A percentile compares a stretch with the other conserved stretches of the same genome.
Conservation (phyloP, 805 yeast species). For the Sugiyamaella marilandica region DNA sequence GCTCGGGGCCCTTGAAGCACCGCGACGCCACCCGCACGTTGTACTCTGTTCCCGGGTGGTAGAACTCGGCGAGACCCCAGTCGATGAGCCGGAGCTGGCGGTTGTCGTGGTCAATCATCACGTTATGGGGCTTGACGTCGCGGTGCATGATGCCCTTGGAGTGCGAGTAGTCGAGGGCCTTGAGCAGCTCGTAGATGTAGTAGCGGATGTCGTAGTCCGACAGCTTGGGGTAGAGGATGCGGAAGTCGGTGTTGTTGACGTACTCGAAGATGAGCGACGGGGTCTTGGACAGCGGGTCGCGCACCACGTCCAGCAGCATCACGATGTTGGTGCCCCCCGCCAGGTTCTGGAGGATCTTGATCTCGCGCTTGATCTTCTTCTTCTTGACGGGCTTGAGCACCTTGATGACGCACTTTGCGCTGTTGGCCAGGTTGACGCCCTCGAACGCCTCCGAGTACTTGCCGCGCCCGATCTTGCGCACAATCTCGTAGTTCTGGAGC, state of each 20-base stretch:
- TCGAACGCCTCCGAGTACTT: slow-evolving; percentile 93
- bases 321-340: slow-evolving; percentile 82
- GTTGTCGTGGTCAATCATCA: slow-evolving; percentile 83
- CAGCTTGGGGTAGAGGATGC: slow-evolving; percentile 74
- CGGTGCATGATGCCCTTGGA: slow-evolving; percentile 95
- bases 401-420: slow-evolving; percentile 71
- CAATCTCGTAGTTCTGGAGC: slow-evolving; percentile 64
- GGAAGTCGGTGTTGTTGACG: slow-evolving; percentile 76
- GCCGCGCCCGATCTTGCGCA: slow-evolving; percentile 83
- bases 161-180: slow-evolving; percentile 83
- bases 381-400: slow-evolving; percentile 89
- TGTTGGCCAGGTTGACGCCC: slow-evolving; percentile 66
- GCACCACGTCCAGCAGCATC: slow-evolving; percentile 70
- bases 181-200: slow-evolving; percentile 75
- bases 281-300: slow-evolving; percentile 71
- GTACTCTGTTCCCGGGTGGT: slow-evolving; percentile 82
- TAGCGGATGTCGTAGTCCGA: slow-evolving; percentile 70
- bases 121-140: slow-evolving; percentile 93
- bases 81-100: slow-evolving; percentile 73
- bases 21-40: slow-evolving; percentile 93
- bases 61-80: slow-evolving; percentile 95
- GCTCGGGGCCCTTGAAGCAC: slow-evolving; percentile 90
- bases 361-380: slow-evolving; percentile 87
- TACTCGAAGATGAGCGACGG: slow-evolving; percentile 86
- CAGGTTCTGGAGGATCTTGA: slow-evolving; percentile 78